Base-by-base conservation (phyloP, 2,329 filamentous ascomycete species). In the Metarhizium guizhouense region DNA sequence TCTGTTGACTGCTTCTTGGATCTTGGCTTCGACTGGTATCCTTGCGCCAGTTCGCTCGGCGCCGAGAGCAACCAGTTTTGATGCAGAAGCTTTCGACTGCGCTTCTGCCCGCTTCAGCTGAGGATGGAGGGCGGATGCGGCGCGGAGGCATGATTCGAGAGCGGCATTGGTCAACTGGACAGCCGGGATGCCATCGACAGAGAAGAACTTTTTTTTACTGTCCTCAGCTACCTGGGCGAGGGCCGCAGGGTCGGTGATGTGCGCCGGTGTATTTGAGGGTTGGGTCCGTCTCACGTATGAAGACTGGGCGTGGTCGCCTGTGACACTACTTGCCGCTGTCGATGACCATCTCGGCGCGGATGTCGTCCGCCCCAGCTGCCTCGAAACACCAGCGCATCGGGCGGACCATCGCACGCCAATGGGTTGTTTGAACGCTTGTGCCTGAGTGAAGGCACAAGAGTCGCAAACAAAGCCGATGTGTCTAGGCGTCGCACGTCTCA, bases 21-120 rank as follows among this genome's bases (percentile, higher is more conserved):
- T 60, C 59, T 72, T 65, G 2, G 61, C 53, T 53, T 71, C 67
- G 40, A 71, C 66, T 11, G 64, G 57, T 30, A 70, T 58, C 45
- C 62, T 62, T 2, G 65, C 54, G 6, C 70, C 70, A 2, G 64
- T 68, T 14, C 70, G 62, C 54, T 72, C 68, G 34, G 65, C 65
- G 6, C 69, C 75, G 20, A 77, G 62, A 47, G 76, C 76, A 34
- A 83, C 75, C 48, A 86, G 71, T 30, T 76, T 77, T 40, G 81
- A 83, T 8, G 79, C 76, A 2, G 81, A 78, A 20, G 73, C 76
- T 55, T 68, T 66, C 50, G 69, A 65, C 58, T 74, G 68, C 51
- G 67, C 68, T 54, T 75, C 69, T 20, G 69, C 68, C 58, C 68
- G 67, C 63, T 67, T 66, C 45, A 72, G 62, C 54, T 74, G 71